Conservation (phyloP, 1,284 basidiomycete genomes). For the Apiotrichum gracile region DNA sequence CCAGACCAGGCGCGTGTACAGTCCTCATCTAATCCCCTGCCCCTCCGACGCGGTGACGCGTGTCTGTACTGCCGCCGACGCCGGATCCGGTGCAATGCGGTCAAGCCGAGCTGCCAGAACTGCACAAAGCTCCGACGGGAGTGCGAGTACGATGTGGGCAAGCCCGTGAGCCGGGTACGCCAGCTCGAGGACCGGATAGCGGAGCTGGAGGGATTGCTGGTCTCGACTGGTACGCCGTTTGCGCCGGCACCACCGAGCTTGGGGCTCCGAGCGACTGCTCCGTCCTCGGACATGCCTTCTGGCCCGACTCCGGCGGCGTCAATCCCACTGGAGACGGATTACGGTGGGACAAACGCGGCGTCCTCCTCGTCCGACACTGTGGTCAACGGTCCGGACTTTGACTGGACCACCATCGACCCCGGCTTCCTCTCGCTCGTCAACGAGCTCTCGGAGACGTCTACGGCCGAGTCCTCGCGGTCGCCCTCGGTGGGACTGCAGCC, state of each 20-base stretch:
- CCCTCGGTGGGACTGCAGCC: no score
- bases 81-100: constrained; percentile 37
- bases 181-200: constrained; percentile 42
- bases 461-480: neutral
- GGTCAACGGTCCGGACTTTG: constrained; percentile 13
- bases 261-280: no score
- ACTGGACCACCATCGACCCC: constrained; percentile 36
- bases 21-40: constrained; percentile 5
- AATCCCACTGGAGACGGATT: no score
- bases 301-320: no score
- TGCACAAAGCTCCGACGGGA: constrained; percentile 33
- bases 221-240: neutral
- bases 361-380: neutral
- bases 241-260: no score
- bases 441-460: constrained; percentile 12
- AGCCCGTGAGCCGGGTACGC: constrained; percentile 37
- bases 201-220: constrained; percentile 27
- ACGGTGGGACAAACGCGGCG: no score
- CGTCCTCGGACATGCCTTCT: no score
- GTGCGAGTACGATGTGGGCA: constrained; percentile 40
- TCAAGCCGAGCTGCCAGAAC: constrained; percentile 37
- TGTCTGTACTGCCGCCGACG: constrained; percentile 43
- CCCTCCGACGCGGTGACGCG: constrained; percentile 39
- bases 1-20: neutral
- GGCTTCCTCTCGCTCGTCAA: constrained; percentile 28